These are phyloP conservation scores for Pseudocercospora fijiensis DNA, from an alignment of 2,329 filamentous ascomycete genomes.

Conservation along the genomic window DNA sequence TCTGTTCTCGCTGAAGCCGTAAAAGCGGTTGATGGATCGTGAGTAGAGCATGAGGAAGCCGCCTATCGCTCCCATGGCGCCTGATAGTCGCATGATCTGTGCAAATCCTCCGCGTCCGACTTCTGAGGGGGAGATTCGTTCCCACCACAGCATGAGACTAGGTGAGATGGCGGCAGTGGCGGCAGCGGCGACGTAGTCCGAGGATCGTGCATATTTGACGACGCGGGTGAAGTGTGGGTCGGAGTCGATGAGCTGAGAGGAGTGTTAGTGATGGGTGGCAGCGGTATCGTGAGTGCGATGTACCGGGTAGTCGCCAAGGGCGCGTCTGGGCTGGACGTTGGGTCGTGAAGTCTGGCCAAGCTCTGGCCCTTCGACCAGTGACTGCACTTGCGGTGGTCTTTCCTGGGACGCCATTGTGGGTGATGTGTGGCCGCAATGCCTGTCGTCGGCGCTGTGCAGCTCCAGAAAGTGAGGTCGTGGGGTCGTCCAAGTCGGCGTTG, in stretches of 20 bases:
- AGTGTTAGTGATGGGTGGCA: slow-evolving; percentile 27
- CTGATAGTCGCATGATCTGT: slow-evolving; percentile 75
- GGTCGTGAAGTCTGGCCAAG: slow-evolving; percentile 33
- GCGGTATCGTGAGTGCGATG: slow-evolving; percentile 15
- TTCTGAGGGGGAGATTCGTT: slow-evolving; percentile 80
- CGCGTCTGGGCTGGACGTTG: slow-evolving; percentile 67
- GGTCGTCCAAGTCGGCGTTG: not conserved
- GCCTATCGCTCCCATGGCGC: slow-evolving; percentile 69
- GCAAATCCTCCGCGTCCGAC: slow-evolving; percentile 80
- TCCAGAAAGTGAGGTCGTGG: not conserved
- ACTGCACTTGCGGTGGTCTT: slow-evolving; percentile 23
- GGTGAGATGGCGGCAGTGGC: slow-evolving; percentile 71
- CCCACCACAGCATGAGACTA: slow-evolving; percentile 71
- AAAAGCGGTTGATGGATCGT: slow-evolving; percentile 81
- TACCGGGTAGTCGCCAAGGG: slow-evolving; percentile 85
- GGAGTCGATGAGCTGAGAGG: slow-evolving; percentile 87
- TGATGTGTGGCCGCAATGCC: not conserved
- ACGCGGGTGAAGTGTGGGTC: slow-evolving; percentile 96
- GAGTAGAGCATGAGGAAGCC: slow-evolving; percentile 86
- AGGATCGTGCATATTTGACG: slow-evolving; percentile 77
- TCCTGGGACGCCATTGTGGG: slow-evolving; percentile 26
- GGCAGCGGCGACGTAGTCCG: slow-evolving; percentile 74
- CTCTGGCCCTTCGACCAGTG: slow-evolving; percentile 33
- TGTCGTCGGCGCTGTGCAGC: not conserved
- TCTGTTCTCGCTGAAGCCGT: slow-evolving; percentile 88